Evolutionary conservation across 2,329 filamentous ascomycete genomes (phyloP).

Genomic region (Calonectria multiphialidica): DNA sequence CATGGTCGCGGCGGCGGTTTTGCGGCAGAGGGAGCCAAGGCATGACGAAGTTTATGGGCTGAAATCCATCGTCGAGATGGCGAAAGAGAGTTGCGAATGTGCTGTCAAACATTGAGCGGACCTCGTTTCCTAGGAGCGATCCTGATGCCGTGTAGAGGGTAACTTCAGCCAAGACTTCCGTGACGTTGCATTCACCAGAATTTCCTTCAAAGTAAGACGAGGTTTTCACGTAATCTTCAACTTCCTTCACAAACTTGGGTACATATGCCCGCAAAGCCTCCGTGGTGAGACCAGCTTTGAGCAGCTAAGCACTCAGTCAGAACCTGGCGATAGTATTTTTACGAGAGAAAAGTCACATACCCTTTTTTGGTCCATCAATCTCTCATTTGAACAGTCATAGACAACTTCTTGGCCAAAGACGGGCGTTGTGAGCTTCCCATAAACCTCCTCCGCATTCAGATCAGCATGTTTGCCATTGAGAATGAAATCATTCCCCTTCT

Average conservation of each 20-base stretch:
- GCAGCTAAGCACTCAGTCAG: slow-evolving; percentile 63
- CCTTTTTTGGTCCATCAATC: slow-evolving; percentile 96
- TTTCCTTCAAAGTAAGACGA: slow-evolving; percentile 74
- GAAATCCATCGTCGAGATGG: slow-evolving; percentile 90
- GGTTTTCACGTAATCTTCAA: slow-evolving; percentile 77
- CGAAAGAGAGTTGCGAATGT: slow-evolving; percentile 86
- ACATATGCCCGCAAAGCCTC: slow-evolving; percentile 81
- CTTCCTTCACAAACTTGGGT: slow-evolving; percentile 80
- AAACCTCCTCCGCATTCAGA: slow-evolving; percentile 91
- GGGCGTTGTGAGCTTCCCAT: slow-evolving; percentile 78
- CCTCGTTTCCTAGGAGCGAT: slow-evolving; percentile 84
- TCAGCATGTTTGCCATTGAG: slow-evolving; percentile 90
- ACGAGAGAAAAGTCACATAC: slow-evolving; percentile 56
- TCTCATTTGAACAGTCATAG: slow-evolving; percentile 89
- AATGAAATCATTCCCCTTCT: slow-evolving; percentile 89
- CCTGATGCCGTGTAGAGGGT: slow-evolving; percentile 93
- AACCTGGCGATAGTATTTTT: fast-evolving
- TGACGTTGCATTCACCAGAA: slow-evolving; percentile 77
- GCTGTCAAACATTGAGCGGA: slow-evolving; percentile 83
- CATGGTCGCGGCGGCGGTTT: slow-evolving; percentile 83
- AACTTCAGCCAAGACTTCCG: slow-evolving; percentile 83
- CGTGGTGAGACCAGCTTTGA: slow-evolving; percentile 82
- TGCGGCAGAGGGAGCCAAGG: slow-evolving; percentile 88
- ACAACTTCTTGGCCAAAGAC: slow-evolving; percentile 88
- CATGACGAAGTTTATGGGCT: slow-evolving; percentile 88